Evolutionary conservation across 768 basidiomycete genomes (phyloP).

Genomic region (Rhodotorula sphaerocarpa): DNA sequence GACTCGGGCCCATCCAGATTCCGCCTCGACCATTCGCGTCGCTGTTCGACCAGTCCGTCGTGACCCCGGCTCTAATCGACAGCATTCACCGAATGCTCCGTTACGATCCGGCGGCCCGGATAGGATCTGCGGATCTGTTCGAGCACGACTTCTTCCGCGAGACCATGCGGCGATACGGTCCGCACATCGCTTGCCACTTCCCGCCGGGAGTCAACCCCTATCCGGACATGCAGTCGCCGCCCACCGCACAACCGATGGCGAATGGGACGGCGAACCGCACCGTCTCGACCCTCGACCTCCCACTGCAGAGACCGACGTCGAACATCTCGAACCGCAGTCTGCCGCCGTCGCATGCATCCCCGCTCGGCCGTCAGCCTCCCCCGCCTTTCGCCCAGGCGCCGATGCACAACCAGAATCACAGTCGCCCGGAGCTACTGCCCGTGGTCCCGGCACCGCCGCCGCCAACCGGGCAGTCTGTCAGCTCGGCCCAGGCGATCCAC

Average conservation of each 20-base stretch:
- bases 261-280: background rate
- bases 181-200: slow-evolving; percentile 32
- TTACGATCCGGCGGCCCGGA: slow-evolving; percentile 78
- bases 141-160: slow-evolving; percentile 83
- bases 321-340: slow-evolving; percentile 33
- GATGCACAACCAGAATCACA: no score
- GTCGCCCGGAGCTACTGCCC: no score
- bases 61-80: slow-evolving; percentile 74
- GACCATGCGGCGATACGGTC: slow-evolving; percentile 8
- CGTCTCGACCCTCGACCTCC: background rate
- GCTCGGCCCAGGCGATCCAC: no score
- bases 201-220: slow-evolving; percentile 6
- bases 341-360: slow-evolving; percentile 34
- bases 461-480: no score
- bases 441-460: no score
- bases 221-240: no score
- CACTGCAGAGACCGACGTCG: background rate
- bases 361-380: background rate
- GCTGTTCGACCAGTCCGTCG: slow-evolving; percentile 61
- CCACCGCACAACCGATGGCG: no score
- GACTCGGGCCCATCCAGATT: slow-evolving; percentile 38
- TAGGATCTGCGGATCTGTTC: slow-evolving; percentile 78
- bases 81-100: slow-evolving; percentile 85
- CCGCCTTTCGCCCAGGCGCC: no score
- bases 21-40: slow-evolving; percentile 48